These are phyloP conservation scores for Xylariales sp. DNA, from an alignment of 2,329 filamentous ascomycete species.

Conservation along the genomic window DNA sequence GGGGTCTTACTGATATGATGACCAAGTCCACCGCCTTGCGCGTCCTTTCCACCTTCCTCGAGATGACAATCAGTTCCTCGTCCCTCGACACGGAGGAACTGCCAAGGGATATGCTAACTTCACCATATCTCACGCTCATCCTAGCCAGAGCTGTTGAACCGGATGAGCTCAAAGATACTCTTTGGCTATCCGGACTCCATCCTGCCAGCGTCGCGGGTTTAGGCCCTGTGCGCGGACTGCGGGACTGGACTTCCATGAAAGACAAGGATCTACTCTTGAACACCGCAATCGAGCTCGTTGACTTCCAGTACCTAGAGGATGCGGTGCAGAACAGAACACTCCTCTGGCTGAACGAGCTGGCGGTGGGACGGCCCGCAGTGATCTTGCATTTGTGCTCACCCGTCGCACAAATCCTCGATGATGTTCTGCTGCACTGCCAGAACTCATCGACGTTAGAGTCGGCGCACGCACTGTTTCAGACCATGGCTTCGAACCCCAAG, in stretches of 20 bases:
- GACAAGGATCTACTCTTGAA: conserved; percentile 61
- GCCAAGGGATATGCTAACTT: conserved; percentile 31
- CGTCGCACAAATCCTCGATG: conserved; percentile 55
- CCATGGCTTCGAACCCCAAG: conserved; percentile 49
- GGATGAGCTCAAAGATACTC: conserved; percentile 58
- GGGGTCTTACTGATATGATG: conserved; percentile 58
- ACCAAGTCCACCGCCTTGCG: conserved; percentile 56
- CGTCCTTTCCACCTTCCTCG: conserved; percentile 58
- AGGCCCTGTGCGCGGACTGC: conserved; percentile 34
- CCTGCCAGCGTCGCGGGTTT: conserved; percentile 37
- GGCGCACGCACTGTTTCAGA: conserved; percentile 56
- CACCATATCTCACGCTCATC: conserved; percentile 58
- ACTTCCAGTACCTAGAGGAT: conserved; percentile 62
- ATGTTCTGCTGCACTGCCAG: conserved; percentile 59
- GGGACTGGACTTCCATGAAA: conserved; percentile 42
- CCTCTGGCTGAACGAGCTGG: conserved; percentile 55
- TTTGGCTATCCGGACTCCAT: conserved; percentile 56
- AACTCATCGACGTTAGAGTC: conserved; percentile 55
- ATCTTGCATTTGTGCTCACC: conserved; percentile 55
- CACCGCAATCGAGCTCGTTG: conserved; percentile 59
- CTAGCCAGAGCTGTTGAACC: conserved; percentile 50
- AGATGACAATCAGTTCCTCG: conserved; percentile 41
- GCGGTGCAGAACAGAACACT: conserved; percentile 55
- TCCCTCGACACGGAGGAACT: conserved; percentile 27
- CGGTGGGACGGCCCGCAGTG: conserved; percentile 49